Base-by-base conservation (phyloP, 176 grass and related monocot genomes). In the Carex littledalei region DNA sequence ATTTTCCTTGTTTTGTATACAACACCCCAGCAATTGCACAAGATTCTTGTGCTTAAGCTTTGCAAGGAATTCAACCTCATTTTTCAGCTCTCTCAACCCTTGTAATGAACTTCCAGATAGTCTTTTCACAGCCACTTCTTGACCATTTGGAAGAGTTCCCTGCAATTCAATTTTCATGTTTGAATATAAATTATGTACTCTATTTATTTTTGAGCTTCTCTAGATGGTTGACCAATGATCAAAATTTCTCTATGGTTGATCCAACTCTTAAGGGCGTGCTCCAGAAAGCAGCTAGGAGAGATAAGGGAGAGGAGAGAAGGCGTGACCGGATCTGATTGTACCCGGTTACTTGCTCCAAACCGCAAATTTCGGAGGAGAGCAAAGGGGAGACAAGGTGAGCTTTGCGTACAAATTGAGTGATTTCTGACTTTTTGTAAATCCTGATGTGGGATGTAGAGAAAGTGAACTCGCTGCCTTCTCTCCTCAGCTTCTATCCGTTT, bases 21-120 rank as follows among this genome's bases (percentile, higher is more conserved):
- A 85, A 59, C 35, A 85, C 5, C 83, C 83, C 8, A 70, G 22
- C 52, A 85, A 43, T 41, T 72, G 26, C 10, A 85, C 83, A 32
- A 85, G 64, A 53, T 85, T 75, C 18, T 71, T 85, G 63, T 85
- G 83, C 21, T 85, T 67, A 15, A 85, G 47, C 18, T 85, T 85
- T 7, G 83, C 61, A 16, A 85, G 10, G 11, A 85, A 74, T 5
- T 52, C 39, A 26, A 85, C 66, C 64, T 85, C 83, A 57, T 85
- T 85, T 59, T 72, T 85, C 15, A 85, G 83, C 17, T 85, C 64
- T 68, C 52, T 17, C 17, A 71, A 6, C 32, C 64, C 83, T 85
- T 85, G 64, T n/a, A 10, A 2, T 32, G 64, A 74, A 14, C 21
- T 71, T 74, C 64, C 69, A 5, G 83, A 69, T 9, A 85, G 63